A percentile compares a stretch with the other conserved stretches of the same genome.
These are phyloP conservation scores for Trametes cubensis DNA, from an alignment of 768 basidiomycete species.

Conservation along the genomic window DNA sequence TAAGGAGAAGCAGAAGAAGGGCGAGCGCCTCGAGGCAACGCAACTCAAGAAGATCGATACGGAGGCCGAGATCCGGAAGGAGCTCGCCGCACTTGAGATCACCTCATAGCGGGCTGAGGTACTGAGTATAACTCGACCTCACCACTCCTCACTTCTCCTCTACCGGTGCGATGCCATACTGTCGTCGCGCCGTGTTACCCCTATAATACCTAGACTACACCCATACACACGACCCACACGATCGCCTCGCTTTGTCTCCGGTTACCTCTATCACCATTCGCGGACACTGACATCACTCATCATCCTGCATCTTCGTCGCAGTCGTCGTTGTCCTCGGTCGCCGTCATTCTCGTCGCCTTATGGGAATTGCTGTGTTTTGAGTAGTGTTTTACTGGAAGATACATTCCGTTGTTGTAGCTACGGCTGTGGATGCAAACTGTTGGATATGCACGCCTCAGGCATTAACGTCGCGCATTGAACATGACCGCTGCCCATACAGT, in stretches of 20 bases:
- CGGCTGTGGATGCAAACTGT: constrained; percentile 1
- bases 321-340: background rate
- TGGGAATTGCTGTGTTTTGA: constrained; percentile 16
- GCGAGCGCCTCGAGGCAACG: constrained; percentile 91
- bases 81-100: constrained; percentile 53
- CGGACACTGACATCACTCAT: constrained; percentile 5
- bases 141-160: too few relatives aligned
- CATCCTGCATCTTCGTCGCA: background rate
- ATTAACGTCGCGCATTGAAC: too few relatives aligned
- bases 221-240: background rate
- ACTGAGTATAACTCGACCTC: too few relatives aligned
- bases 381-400: constrained; percentile 12
- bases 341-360: background rate
- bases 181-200: background rate
- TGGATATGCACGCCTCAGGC: background rate
- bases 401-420: constrained; percentile 13
- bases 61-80: constrained; percentile 81
- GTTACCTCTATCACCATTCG: constrained; percentile 1
- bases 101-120: constrained; percentile 19
- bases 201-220: background rate
- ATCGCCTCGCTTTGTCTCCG: background rate
- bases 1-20: constrained; percentile 87
- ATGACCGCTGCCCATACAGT: too few relatives aligned
- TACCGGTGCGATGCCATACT: background rate
- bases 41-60: constrained; percentile 97